These are phyloP conservation scores for Colletotrichum orbiculare DNA, from an alignment of 2,329 filamentous ascomycete genomes.

Conservation along the genomic window DNA sequence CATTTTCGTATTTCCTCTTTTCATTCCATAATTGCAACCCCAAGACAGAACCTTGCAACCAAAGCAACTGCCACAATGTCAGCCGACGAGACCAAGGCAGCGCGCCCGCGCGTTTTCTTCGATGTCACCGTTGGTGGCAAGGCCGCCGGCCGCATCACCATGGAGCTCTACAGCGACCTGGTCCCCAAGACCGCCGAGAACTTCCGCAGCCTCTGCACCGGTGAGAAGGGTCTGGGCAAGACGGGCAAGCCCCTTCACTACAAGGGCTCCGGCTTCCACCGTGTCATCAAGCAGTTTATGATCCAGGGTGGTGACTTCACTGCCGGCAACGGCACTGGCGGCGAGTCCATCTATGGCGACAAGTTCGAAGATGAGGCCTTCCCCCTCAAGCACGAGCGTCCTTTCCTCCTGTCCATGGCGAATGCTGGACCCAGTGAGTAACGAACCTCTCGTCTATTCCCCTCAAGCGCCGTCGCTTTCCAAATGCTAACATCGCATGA, in stretches of 20 bases:
- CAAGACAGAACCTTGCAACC: neutral
- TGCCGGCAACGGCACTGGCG: conserved; percentile 91
- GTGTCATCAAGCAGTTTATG: conserved; percentile 99
- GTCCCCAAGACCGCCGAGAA: conserved; percentile 97
- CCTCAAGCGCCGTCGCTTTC: too few relatives aligned
- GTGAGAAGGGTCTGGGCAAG: conserved; percentile 89
- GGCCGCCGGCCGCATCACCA: conserved; percentile 80
- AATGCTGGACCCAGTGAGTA: conserved; percentile 88
- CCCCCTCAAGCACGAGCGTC: conserved; percentile 87
- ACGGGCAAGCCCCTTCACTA: conserved; percentile 88
- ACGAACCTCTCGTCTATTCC: too few relatives aligned
- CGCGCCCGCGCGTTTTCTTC: conserved; percentile 88
- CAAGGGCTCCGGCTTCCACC: conserved; percentile 94
- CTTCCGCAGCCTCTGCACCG: conserved; percentile 93
- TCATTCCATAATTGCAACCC: neutral
- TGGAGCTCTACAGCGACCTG: conserved; percentile 82
- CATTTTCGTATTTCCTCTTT: neutral
- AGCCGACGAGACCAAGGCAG: conserved; percentile 50
- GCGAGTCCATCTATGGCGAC: conserved; percentile 96
- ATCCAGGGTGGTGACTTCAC: conserved; percentile 99
- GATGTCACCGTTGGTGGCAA: conserved; percentile 86
- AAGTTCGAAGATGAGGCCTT: conserved; percentile 99
- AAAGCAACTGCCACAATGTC: conserved; percentile 24
- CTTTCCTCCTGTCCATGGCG: conserved; percentile 96
- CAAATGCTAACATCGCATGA: conserved; percentile 19